phyloP scores from a whole-genome alignment of 495 filamentous ascomycete species.

The Penicillium subrubescens region DNA sequence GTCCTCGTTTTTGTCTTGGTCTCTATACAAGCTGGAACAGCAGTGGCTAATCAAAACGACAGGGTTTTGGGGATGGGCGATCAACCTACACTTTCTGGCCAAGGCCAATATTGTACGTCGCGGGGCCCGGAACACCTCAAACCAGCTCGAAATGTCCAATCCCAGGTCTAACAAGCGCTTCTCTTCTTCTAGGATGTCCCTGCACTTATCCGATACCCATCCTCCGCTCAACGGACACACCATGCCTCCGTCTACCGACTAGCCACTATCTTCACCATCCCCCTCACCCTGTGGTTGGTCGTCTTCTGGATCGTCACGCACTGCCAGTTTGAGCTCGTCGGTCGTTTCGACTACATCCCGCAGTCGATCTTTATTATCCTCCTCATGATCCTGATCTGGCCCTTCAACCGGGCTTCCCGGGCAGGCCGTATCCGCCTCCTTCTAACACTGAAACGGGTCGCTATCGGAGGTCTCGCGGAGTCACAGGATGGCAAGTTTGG shows the following conservation, averaged over 20 bases:
- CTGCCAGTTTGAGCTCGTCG: constrained; percentile 65
- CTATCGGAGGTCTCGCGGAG: constrained; percentile 78
- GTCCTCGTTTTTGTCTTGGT: background rate
- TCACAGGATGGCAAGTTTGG: constrained; percentile 85
- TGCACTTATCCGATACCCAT: constrained; percentile 75
- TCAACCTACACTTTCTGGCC: constrained; percentile 81
- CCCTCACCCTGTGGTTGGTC: constrained; percentile 68
- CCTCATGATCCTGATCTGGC: constrained; percentile 67
- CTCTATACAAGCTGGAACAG: background rate
- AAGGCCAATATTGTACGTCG: constrained; percentile 67
- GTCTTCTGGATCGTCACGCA: constrained; percentile 82
- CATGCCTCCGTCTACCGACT: constrained; percentile 82
- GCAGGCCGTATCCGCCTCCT: constrained; percentile 77
- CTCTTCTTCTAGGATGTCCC: constrained; percentile 64
- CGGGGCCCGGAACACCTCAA: constrained; percentile 4
- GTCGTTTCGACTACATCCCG: constrained; percentile 77
- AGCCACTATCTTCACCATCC: constrained; percentile 70
- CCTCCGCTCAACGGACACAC: constrained; percentile 67
- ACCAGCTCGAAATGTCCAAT: background rate
- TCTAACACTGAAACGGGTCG: constrained; percentile 67
- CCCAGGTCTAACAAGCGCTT: background rate
- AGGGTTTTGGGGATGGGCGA: constrained; percentile 91
- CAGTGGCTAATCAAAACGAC: constrained; percentile 9
- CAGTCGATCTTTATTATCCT: constrained; percentile 76
- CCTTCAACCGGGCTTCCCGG: constrained; percentile 68